These are phyloP conservation scores for Solanum tarijense DNA, from an alignment of 257 asterid genomes.

Conservation along the genomic window DNA sequence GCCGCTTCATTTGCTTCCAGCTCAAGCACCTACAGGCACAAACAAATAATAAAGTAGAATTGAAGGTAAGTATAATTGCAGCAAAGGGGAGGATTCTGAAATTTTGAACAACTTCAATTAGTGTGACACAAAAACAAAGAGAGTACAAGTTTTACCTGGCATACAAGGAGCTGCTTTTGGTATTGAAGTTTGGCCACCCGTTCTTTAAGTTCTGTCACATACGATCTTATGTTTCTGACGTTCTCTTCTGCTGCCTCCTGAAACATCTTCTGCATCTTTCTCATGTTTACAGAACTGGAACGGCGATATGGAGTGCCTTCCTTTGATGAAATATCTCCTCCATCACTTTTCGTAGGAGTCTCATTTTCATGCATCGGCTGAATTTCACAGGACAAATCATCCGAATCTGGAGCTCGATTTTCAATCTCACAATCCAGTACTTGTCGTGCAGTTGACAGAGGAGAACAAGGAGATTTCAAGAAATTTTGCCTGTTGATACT, in stretches of 20 bases:
- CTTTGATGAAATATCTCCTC: conserved; percentile 70
- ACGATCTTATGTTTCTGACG: conserved; percentile 87
- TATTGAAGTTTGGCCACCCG: conserved; percentile 96
- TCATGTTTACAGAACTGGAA: conserved; percentile 92
- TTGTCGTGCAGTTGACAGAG: conserved; percentile 59
- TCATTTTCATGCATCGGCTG: conserved; percentile 54
- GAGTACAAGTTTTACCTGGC: conserved; percentile 51
- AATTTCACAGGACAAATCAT: conserved; percentile 49
- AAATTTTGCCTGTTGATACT: conserved; percentile 55
- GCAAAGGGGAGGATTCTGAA: not conserved
- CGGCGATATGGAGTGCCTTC: conserved; percentile 86
- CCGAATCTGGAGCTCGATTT: conserved; percentile 60
- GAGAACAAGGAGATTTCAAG: conserved; percentile 83
- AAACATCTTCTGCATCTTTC: conserved; percentile 93
- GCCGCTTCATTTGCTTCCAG: conserved; percentile 92
- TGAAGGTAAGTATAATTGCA: not conserved
- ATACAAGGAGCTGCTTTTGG: conserved; percentile 94
- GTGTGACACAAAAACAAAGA: not conserved
- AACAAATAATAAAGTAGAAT: not conserved
- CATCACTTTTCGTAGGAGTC: conserved; percentile 78
- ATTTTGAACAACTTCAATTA: not conserved
- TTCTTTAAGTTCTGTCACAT: conserved; percentile 90
- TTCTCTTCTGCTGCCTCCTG: conserved; percentile 98
- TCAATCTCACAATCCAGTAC: conserved; percentile 52
- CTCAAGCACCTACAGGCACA: conserved; percentile 64